Conservation (phyloP, 495 filamentous ascomycete species). For the Podospora comata region DNA sequence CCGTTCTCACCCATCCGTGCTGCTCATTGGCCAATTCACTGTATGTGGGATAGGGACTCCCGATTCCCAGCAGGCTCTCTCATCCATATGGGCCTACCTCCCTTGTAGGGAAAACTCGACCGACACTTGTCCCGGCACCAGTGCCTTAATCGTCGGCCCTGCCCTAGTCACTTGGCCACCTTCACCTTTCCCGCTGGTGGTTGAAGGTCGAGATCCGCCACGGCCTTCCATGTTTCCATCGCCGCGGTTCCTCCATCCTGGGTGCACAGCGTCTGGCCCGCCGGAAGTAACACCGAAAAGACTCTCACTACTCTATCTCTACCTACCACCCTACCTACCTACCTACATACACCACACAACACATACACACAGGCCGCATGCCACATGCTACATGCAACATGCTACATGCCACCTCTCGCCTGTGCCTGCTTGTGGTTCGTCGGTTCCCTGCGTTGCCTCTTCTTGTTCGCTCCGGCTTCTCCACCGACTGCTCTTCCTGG, state of each 20-base stretch:
- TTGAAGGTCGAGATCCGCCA: slow-evolving; percentile 1
- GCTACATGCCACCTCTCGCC: not conserved
- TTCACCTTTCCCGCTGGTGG: not conserved
- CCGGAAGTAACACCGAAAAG: slow-evolving; percentile 19
- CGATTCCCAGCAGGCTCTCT: not conserved
- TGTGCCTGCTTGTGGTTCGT: slow-evolving; percentile 5
- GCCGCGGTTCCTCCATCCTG: not conserved
- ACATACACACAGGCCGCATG: no score
- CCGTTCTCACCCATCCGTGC: no score
- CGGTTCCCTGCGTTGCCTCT: not conserved
- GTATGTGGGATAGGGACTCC: no score
- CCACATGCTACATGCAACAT: not conserved
- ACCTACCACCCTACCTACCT: not conserved
- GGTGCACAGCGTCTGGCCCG: slow-evolving; percentile 9
- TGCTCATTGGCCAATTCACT: slow-evolving; percentile 7
- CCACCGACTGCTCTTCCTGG: not conserved
- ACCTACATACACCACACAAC: not conserved
- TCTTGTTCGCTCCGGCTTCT: not conserved
- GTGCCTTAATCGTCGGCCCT: not conserved
- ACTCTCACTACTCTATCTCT: not conserved
- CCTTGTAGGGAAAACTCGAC: not conserved
- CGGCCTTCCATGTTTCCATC: not conserved
- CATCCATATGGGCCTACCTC: not conserved
- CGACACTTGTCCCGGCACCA: not conserved
- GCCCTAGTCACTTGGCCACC: not conserved